A percentile compares a stretch with the other conserved stretches of the same genome.
Conservation (phyloP, 2,329 filamentous ascomycete genomes). For the Colletotrichum kahawae region DNA sequence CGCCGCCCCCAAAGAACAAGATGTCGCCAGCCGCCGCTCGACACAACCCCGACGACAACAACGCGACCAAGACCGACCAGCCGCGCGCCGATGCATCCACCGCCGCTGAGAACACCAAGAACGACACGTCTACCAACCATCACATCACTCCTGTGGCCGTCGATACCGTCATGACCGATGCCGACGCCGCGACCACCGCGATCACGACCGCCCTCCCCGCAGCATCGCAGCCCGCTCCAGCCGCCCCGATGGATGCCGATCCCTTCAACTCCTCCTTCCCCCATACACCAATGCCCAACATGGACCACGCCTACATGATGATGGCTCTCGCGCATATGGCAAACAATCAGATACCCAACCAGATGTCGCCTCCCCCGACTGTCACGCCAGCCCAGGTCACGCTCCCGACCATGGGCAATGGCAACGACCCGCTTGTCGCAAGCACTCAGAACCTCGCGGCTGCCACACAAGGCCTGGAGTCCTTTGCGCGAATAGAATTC, state of each 20-base stretch:
- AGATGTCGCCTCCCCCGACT: slow-evolving; percentile 47
- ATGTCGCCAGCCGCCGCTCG: background rate
- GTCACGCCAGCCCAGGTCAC: slow-evolving; percentile 53
- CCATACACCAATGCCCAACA: slow-evolving; percentile 33
- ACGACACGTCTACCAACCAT: background rate
- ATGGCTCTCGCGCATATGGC: slow-evolving; percentile 49
- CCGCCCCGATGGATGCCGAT: slow-evolving; percentile 24
- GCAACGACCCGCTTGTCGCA: slow-evolving; percentile 28
- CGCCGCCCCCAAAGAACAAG: slow-evolving; percentile 20
- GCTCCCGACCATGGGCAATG: slow-evolving; percentile 39
- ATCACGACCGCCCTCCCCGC: slow-evolving; percentile 25
- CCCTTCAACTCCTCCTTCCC: slow-evolving; percentile 39
- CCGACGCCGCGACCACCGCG: slow-evolving; percentile 24
- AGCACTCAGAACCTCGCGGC: slow-evolving; percentile 36
- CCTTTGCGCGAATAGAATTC: slow-evolving; percentile 70
- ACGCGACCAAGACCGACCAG: slow-evolving; percentile 22
- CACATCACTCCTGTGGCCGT: background rate
- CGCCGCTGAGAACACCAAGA: background rate
- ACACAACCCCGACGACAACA: slow-evolving; percentile 17
- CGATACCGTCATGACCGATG: slow-evolving; percentile 16
- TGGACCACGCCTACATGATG: slow-evolving; percentile 48
- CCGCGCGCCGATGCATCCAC: slow-evolving; percentile 14
- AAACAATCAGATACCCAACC: slow-evolving; percentile 32
- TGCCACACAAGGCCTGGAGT: slow-evolving; percentile 53
- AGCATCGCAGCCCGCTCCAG: slow-evolving; percentile 20